Base-by-base conservation (phyloP, 1,284 basidiomycete genomes). In the Trichosporon sp. region DNA sequence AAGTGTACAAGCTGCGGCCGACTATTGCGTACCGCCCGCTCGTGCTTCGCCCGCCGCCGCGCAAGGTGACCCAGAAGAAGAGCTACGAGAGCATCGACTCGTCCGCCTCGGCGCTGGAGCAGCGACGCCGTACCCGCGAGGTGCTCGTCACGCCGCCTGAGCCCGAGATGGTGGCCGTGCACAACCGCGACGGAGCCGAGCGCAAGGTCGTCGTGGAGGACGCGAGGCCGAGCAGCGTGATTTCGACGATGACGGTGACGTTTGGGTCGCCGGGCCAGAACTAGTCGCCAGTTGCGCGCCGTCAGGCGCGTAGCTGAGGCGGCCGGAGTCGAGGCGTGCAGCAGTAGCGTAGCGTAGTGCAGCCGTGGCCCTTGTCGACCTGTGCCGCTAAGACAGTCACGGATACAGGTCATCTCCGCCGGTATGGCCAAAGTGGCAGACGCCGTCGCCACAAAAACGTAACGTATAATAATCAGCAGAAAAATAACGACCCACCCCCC, bases 11-110 rank as follows among this genome's bases (percentile, higher is more conserved):
- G 40, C 58, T 46, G 31, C 37, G 40, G 44, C 32, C 52, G 25
- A 40, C 61, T 0, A 59, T 62, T 3, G 61, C 37, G 36, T 62
- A 65, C 27, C 67, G 67, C 13, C 37, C 61, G 4, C 54, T 68
- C 36, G 67, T 68, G 29, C 64, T 68, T 21, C 64, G 67, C 6
- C 66, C 66, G 2, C 67, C 67, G 14, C 67, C 67, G 6, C 67
- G 67, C 31, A 59, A 62, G n/a, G 64, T 68, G n/a, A 61, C 54
- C 16, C 67, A 68, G 60, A 65, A 68, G 64, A 65, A 62, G 61
- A 65, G 64, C 60, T 68, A 68, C 62, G 67, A 68, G 57, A 58
- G 54, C 46, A 61, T 68, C 56, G 56, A 59, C 14, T 46, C 57
- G 16, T 23, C 49, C 16, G 10, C 25, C 16, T 44, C 29, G 23